These are phyloP conservation scores for Hydnum rufescens DNA, from an alignment of 768 basidiomycete species.

Conservation along the genomic window DNA sequence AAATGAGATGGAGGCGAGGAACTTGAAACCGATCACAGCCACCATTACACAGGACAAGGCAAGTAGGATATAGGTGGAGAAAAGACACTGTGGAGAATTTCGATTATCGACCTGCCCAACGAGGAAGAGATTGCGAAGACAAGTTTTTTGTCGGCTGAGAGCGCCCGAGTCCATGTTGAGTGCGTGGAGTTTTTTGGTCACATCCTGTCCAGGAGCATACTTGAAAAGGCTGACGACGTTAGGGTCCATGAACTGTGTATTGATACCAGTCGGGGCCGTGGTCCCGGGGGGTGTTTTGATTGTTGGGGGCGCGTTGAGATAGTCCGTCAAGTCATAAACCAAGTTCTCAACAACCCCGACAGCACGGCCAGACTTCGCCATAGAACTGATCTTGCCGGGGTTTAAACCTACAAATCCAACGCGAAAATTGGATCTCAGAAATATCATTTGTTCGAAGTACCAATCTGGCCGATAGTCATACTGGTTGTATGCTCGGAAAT, in stretches of 20 bases:
- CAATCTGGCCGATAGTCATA: constrained; percentile 91
- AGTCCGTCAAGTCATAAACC: constrained; percentile 74
- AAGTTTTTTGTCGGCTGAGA: constrained; percentile 58
- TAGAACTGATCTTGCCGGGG: constrained; percentile 35
- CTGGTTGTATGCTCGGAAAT: constrained; percentile 68
- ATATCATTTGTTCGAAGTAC: constrained; percentile 91
- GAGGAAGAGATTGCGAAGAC: constrained; percentile 82
- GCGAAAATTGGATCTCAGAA: constrained; percentile 77
- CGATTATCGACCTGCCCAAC: constrained; percentile 86
- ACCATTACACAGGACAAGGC: constrained; percentile 85
- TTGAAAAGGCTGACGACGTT: constrained; percentile 56
- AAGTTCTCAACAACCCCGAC: constrained; percentile 75
- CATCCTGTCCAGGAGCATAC: constrained; percentile 50
- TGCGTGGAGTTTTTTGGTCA: constrained; percentile 52
- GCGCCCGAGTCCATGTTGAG: constrained; percentile 40
- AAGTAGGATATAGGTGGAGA: constrained; percentile 80
- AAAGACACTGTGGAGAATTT: constrained; percentile 76
- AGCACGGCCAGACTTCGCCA: constrained; percentile 33
- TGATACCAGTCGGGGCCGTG: constrained; percentile 19
- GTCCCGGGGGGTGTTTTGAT: constrained; percentile 28
- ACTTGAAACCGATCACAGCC: constrained; percentile 87
- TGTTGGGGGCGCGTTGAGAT: constrained; percentile 51
- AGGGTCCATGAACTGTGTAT: constrained; percentile 53
- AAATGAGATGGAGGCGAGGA: constrained; percentile 79
- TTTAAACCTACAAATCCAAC: constrained; percentile 79